Evolutionary conservation across 192 early-diverging fungal genomes (phyloP), one percentile per base, ranked within the genome.

Genomic region (Globomyces pollinis-pini): DNA sequence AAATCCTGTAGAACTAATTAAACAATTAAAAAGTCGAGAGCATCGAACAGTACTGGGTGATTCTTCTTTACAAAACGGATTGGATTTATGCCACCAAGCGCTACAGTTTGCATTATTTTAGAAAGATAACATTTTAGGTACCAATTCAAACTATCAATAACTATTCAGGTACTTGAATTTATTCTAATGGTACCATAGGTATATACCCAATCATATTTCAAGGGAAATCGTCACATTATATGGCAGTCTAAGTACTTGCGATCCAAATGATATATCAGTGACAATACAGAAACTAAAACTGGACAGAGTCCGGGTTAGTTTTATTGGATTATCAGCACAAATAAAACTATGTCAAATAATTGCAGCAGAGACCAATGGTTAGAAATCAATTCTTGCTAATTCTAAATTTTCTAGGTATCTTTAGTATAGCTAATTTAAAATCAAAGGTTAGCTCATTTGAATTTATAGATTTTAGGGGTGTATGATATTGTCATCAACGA

Each of bases 21-120:
- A 96, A 55, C 90, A 95, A 61, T n/a, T n/a, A n/a, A n/a, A n/a
- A n/a, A n/a, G n/a, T n/a, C n/a, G n/a, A n/a, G n/a, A n/a, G n/a
- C n/a, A n/a, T n/a, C n/a, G n/a, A n/a, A n/a, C n/a, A n/a, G n/a
- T n/a, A n/a, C n/a, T n/a, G 74, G 80, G 2, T 91, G 95, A 2
- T 91, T 94, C 50, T 89, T 93, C 0, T 94, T 57, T 98, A 28
- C 93, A 98, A 67, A 98, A 98, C 58, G 84, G 91, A 1, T 59
- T 98, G 39, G 89, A 93, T 51, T 60, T 96, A 61, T 89, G 86
- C 1, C 78, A 89, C 54, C 76, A 81, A 18, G 79, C 79, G 20
- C 67, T 98, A 77, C 61, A 28, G 60, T 57, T n/a, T n/a, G n/a
- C n/a, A n/a, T n/a, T n/a, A n/a, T n/a, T n/a, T n/a, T n/a, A n/a